A percentile compares a stretch with the other conserved stretches of the same genome.
Evolutionary conservation across 345 rosid species (phyloP).

Genomic region (Nasturtium officinale): DNA sequence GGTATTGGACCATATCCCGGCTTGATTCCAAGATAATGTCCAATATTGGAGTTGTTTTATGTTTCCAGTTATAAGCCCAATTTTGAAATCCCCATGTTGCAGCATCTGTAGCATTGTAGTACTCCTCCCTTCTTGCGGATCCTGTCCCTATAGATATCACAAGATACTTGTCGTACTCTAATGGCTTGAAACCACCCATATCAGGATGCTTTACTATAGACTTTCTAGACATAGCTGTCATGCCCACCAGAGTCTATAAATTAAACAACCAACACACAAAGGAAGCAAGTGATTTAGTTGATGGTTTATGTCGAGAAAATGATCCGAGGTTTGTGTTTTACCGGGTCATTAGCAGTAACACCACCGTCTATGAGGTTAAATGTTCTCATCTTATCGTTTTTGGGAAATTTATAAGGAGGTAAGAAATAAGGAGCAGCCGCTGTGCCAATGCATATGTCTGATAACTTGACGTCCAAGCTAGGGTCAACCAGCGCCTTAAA

Average conservation of each 20-base stretch:
- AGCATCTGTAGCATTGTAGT: constrained; percentile 43
- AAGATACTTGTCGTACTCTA: constrained; percentile 49
- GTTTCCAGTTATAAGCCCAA: constrained; percentile 40
- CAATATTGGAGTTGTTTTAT: constrained; percentile 47
- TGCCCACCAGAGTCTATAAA: constrained; percentile 55
- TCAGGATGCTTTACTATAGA: constrained; percentile 47
- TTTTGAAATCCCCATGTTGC: constrained; percentile 56
- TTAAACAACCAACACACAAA: neutral
- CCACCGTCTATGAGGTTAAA: constrained; percentile 68
- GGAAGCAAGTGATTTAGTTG: neutral
- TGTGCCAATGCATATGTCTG: constrained; percentile 63
- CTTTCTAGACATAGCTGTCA: constrained; percentile 53
- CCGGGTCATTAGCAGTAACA: constrained; percentile 62
- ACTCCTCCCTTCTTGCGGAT: constrained; percentile 26
- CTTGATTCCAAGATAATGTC: constrained; percentile 47
- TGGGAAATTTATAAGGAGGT: constrained; percentile 54
- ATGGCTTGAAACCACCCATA: constrained; percentile 34
- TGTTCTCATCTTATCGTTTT: constrained; percentile 7
- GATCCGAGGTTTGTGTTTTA: neutral
- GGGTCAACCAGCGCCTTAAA: constrained; percentile 37
- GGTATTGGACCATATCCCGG: constrained; percentile 61
- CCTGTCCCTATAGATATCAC: constrained; percentile 47
- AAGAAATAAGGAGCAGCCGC: constrained; percentile 63
- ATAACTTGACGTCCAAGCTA: constrained; percentile 47
- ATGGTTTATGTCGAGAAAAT: neutral